Evolutionary conservation across 2,329 filamentous ascomycete species (phyloP), one percentile per base, ranked within the genome.

Genomic region (Alternaria rosae): DNA sequence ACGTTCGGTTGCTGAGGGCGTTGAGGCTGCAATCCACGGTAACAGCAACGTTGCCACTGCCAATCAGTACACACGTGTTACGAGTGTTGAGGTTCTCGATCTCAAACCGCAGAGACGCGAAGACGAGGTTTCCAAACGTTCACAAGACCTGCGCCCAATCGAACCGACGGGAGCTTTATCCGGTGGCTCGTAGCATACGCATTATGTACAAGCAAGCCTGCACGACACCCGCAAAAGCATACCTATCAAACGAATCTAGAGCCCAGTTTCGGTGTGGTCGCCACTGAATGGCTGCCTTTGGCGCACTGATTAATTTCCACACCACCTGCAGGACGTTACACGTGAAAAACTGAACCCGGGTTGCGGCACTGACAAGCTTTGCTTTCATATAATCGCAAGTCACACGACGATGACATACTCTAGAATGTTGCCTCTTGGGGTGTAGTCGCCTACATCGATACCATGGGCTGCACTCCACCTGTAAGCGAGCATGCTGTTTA

Each of bases 341-440:
- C 35, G 30, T 32, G 54, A 43, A 42, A 17, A 42, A 50, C 17
- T 35, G 30, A 48, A 48, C 60, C 61, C 15, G 57, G 63, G 32
- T n/a, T 21, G 13, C n/a, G 38, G 43, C 54, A 44, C 59, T 50
- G 26, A 59, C 56, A 65, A 59, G 59, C 56, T 60, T 63, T 55
- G 12, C 12, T 11, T 57, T 55, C 52, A 59, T 60, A 47, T 58
- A 66, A 41, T 47, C 54, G 23, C 23, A 47, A 42, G 61, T 61
- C 64, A 66, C 53, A 54, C 54, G 61, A 61, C 44, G 23, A 21
- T 38, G 17, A 30, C 43, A 44, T 44, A 26, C 32, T 45, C 32
- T 30, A 56, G 32, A 17, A 9, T 13, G 45, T 17, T 28, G 12
- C 38, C 11, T 48, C 26, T 28, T 15, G 20, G 13, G 32, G 8